Evolutionary conservation across 2,329 filamentous ascomycete species (phyloP).

Genomic region (Cladosporium sp.): DNA sequence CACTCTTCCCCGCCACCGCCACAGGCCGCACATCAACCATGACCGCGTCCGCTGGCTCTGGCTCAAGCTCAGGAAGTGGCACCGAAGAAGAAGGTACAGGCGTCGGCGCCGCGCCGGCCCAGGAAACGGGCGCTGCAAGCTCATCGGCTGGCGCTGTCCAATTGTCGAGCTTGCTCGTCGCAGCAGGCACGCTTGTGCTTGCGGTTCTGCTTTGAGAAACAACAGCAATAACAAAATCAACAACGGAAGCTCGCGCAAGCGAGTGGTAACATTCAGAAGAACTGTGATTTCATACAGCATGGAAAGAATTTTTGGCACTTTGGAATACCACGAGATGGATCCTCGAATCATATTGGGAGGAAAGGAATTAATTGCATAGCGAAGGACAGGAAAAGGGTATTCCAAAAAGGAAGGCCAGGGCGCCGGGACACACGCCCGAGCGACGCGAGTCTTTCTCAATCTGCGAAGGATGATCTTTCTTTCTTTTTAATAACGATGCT

Average conservation of each 20-base stretch:
- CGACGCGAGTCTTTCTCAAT: neutral
- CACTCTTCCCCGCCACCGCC: conserved; percentile 44
- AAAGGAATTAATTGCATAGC: neutral
- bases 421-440: neutral
- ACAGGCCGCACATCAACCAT: conserved; percentile 31
- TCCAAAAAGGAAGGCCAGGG: neutral
- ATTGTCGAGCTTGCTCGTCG: neutral
- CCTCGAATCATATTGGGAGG: neutral
- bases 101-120: neutral
- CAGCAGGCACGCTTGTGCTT: conserved; percentile 6
- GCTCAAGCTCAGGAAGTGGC: neutral
- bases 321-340: neutral
- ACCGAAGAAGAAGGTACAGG: neutral
- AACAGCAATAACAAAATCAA: neutral
- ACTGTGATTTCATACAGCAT: neutral
- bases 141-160: neutral
- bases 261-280: neutral
- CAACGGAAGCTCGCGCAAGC: neutral
- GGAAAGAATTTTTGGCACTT: neutral
- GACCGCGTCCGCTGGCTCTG: conserved; percentile 18
- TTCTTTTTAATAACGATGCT: neutral
- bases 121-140: conserved; percentile 9
- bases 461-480: neutral
- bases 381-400: neutral
- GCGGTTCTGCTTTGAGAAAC: conserved; percentile 8